phyloP scores from a whole-genome alignment of 768 basidiomycete genomes.

The Russula compacta region DNA sequence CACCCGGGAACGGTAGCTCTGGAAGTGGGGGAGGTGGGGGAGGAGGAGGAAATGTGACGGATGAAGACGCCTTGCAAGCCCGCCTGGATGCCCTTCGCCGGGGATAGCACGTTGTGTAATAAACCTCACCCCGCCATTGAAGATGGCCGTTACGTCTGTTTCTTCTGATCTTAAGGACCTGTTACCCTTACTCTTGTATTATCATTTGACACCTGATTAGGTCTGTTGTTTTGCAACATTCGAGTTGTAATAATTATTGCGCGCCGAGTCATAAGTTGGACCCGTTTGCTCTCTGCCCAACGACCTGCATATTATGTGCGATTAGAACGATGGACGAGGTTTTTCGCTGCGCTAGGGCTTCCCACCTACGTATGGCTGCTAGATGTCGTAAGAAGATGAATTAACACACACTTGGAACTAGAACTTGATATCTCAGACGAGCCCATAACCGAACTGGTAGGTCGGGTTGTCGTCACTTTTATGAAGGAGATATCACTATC shows the following conservation, averaged over 20 bases:
- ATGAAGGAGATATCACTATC: too few relatives aligned
- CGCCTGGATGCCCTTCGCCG: constrained; percentile 82
- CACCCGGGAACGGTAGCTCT: constrained; percentile 29
- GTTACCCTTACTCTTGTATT: neutral
- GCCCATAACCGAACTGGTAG: too few relatives aligned
- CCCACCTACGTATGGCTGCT: too few relatives aligned
- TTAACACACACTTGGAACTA: too few relatives aligned
- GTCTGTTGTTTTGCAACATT: neutral
- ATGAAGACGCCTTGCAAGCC: constrained; percentile 92
- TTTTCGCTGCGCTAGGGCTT: too few relatives aligned
- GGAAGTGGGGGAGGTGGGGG: constrained; percentile 32
- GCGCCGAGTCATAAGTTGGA: neutral
- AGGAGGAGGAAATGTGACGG: constrained; percentile 41
- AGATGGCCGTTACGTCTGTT: neutral
- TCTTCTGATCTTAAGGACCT: neutral
- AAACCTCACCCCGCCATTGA: neutral
- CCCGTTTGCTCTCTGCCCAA: neutral
- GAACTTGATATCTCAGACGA: too few relatives aligned
- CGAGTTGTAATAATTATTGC: neutral
- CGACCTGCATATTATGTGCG: too few relatives aligned
- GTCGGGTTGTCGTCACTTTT: too few relatives aligned
- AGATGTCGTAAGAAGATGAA: too few relatives aligned
- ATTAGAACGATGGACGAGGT: too few relatives aligned
- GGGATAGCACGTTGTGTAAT: constrained; percentile 33
- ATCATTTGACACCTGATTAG: neutral